These are phyloP conservation scores for Geum urbanum DNA, from an alignment of 306 rosid species.

Conservation along the genomic window DNA sequence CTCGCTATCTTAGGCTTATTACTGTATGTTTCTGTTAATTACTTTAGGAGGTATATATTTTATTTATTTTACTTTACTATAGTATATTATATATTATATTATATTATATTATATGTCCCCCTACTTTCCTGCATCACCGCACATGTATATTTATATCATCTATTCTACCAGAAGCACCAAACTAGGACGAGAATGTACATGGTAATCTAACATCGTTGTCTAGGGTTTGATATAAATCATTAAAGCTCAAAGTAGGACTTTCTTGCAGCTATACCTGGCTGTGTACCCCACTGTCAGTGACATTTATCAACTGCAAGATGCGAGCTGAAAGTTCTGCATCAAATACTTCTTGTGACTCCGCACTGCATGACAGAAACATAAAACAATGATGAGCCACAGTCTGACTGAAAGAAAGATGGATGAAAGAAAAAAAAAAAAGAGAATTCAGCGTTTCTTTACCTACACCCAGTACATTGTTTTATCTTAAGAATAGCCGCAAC, in stretches of 20 bases:
- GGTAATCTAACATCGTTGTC: neutral
- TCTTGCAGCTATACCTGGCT: constrained; percentile 63
- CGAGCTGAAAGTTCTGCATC: constrained; percentile 99
- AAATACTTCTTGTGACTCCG: constrained; percentile 86
- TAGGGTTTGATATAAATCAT: neutral
- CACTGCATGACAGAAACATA: constrained; percentile 46
- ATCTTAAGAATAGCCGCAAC: constrained; percentile 87
- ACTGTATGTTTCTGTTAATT: too few species aligned
- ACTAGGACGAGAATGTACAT: neutral
- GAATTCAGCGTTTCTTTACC: constrained; percentile 40
- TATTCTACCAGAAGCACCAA: neutral
- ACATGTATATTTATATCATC: constrained; percentile 3
- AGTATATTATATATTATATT: too few species aligned
- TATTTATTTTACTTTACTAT: too few species aligned
- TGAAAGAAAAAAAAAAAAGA: neutral
- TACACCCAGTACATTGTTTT: constrained; percentile 87
- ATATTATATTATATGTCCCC: too few species aligned
- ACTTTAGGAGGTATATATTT: too few species aligned
- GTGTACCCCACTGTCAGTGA: constrained; percentile 88
- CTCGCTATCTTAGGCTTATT: too few species aligned
- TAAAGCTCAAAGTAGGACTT: neutral
- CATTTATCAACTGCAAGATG: constrained; percentile 81
- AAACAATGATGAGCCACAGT: neutral
- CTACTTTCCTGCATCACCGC: neutral
- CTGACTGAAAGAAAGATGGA: neutral